Evolutionary conservation across 306 rosid genomes (phyloP), one percentile per base, ranked within the genome.

Genomic region (Potentilla sterilis): DNA sequence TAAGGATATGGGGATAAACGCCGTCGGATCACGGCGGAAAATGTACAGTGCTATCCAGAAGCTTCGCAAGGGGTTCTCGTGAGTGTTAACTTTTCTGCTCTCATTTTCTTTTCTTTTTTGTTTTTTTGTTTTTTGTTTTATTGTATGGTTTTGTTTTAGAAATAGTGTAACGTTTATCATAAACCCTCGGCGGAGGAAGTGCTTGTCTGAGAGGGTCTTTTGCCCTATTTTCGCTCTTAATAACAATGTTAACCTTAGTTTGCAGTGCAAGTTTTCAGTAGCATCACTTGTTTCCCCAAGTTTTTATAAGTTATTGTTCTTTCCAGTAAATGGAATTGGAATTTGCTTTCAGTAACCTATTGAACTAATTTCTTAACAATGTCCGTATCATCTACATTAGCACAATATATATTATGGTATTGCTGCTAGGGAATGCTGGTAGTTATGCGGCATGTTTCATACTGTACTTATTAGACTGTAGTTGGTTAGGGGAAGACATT

Each of bases 1-100:
- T 38, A 90, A 90, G 65, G 96, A 90, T 74, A 90, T 90, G 92
- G 91, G 96, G 16, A 88, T 90, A 19, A 90, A 76, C 66, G 96
- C 92, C 24, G 89, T 90, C 12, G 96, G 96, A 70, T 88, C 96
- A 4, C 81, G 96, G 46, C 77, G 96, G 81, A 90, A 90, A 80
- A 81, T 90, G 91, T 90, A 78, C 76, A 40, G 76, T 52, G 89
- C 92, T 22, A 90, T 90, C 47, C 92, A 86, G 82, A 90, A 86
- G 88, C 92, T 90, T 70, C 62, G 82, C 67, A 88, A 86, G 64
- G 83, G 87, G 70, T 85, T 84, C 69, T 82, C 87, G 71, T 80
- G 83, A 80, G 66, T 74, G 66, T 35, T 73, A 15, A 12, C 34
- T 43, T 67, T 70, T 35, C 38, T n/a, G 41, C 66, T 59, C 66